phyloP scores from a whole-genome alignment of 2,329 filamentous ascomycete species.

The Verticillium zaregamsianum region DNA sequence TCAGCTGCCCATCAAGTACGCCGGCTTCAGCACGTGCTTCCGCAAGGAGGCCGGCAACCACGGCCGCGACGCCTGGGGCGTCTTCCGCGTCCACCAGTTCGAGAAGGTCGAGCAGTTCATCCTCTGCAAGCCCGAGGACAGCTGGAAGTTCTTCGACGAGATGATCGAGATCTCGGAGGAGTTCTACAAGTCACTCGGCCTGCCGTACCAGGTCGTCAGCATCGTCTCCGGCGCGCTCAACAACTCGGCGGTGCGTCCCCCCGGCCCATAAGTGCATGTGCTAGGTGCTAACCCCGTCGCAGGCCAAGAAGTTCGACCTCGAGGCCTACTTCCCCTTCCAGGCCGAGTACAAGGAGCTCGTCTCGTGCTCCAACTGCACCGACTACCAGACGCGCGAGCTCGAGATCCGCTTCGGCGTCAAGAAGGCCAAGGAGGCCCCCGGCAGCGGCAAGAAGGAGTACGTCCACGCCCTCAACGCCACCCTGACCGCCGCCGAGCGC shows the following conservation, averaged over 20 bases:
- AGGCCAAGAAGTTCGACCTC: constrained; percentile 87
- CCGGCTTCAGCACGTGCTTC: constrained; percentile 93
- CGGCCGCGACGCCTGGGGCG: constrained; percentile 90
- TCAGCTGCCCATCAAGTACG: constrained; percentile 87
- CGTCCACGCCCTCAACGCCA: constrained; percentile 89
- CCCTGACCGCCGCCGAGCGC: constrained; percentile 84
- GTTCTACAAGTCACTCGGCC: constrained; percentile 67
- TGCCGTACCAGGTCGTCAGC: constrained; percentile 56
- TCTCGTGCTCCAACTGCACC: constrained; percentile 88
- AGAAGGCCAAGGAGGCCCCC: constrained; percentile 41
- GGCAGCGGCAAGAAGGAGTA: constrained; percentile 68
- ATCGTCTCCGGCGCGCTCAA: constrained; percentile 97
- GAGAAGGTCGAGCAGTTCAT: constrained; percentile 68
- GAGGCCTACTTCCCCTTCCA: constrained; percentile 97
- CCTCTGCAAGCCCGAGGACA: constrained; percentile 80
- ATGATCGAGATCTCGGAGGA: constrained; percentile 92
- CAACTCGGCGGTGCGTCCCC: constrained; percentile 30
- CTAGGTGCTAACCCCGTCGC: constrained; percentile 16
- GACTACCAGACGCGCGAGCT: constrained; percentile 80
- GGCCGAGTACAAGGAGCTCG: constrained; percentile 96
- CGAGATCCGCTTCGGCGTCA: constrained; percentile 86
- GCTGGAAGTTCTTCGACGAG: constrained; percentile 87
- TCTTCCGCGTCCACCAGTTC: constrained; percentile 89
- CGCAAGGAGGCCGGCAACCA: constrained; percentile 84
- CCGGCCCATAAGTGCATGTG: neutral